Base-by-base conservation (phyloP, 495 filamentous ascomycete species). In the Aspergillus conjunctus region DNA sequence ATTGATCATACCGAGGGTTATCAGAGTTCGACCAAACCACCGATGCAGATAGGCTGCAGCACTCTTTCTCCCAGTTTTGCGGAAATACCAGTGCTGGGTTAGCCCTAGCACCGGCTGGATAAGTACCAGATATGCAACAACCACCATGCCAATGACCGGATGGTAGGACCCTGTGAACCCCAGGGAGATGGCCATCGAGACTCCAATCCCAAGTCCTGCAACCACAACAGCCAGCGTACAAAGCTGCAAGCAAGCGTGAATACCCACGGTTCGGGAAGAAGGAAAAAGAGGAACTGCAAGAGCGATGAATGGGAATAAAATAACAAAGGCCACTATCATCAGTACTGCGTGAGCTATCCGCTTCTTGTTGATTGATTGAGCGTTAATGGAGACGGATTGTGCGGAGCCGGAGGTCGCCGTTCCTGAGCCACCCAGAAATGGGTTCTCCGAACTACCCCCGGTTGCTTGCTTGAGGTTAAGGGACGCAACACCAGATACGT, bases 1-100 rank as follows among this genome's bases (percentile, higher is more conserved):
- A 70, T 91, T 92, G 56, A 91, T 75, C 34, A 90, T 76, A 2
- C 85, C 90, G n/a, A 90, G 64, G 4, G 79, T 65, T 22, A 92
- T 79, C 34, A 90, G 62, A 7, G 71, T 46, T 1, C 90, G 82
- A 4, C 90, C 90, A 59, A 79, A 83, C 88, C 90, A 91, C 64
- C 88, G 84, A 67, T 93, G 90, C 4, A 72, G 65, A 56, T 85
- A 73, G n/a, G 81, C 83, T 69, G 87, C 76, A 5, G 76, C 7
- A 11, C 81, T 81, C 12, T 86, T 86, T 7, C 59, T 45, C 26
- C 77, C 68, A 2, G 73, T 68, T 59, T 79, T 81, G 12, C 73
- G 41, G 63, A 82, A 77, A 41, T 72, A 66, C 33, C 54, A 34
- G 65, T 92, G 90, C 61, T 93, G 90, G 4, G 88, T 14, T 0